Evolutionary conservation across 1,139 yeast species (phyloP).

Genomic region (Candida anutae): DNA sequence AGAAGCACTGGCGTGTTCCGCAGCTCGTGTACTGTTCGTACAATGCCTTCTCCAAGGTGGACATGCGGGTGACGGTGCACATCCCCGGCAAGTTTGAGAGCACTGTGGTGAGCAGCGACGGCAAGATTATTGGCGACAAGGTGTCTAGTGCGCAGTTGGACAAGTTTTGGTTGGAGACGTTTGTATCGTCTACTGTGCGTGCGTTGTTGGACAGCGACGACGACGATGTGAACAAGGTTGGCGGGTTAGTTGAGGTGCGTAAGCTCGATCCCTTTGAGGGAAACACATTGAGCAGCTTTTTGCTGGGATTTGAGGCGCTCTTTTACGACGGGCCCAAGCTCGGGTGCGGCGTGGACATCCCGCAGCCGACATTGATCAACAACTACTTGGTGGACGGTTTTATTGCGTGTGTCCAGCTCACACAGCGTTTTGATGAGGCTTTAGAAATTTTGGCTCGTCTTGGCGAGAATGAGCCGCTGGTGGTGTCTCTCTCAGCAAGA

Average conservation of each 20-base stretch:
- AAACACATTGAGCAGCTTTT: constrained; percentile 42
- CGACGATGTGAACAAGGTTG: constrained; percentile 44
- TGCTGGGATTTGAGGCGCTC: constrained; percentile 52
- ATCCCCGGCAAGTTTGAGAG: constrained; percentile 47
- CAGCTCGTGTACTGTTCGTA: constrained; percentile 47
- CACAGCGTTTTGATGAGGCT: constrained; percentile 58
- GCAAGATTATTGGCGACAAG: constrained; percentile 35
- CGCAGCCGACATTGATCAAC: constrained; percentile 59
- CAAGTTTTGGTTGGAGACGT: constrained; percentile 59
- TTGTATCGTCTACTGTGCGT: constrained; percentile 58
- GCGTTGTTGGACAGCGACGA: constrained; percentile 63
- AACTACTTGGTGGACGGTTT: constrained; percentile 78
- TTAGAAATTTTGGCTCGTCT: constrained; percentile 41
- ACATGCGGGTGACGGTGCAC: constrained; percentile 22
- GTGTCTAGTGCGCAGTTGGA: constrained; percentile 29
- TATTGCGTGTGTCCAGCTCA: constrained; percentile 52
- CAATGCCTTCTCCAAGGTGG: constrained; percentile 39
- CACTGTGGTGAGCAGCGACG: constrained; percentile 39
- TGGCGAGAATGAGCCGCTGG: constrained; percentile 39
- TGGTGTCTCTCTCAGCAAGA: constrained; percentile 49
- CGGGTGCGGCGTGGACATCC: constrained; percentile 63
- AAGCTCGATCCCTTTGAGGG: constrained; percentile 51
- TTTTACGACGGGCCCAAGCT: constrained; percentile 59
- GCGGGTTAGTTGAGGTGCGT: constrained; percentile 47
- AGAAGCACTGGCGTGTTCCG: constrained; percentile 68